A percentile compares a stretch with the other conserved stretches of the same genome.
These are phyloP conservation scores for Pichia cactophila DNA, from an alignment of 1,139 yeast genomes.

Conservation along the genomic window DNA sequence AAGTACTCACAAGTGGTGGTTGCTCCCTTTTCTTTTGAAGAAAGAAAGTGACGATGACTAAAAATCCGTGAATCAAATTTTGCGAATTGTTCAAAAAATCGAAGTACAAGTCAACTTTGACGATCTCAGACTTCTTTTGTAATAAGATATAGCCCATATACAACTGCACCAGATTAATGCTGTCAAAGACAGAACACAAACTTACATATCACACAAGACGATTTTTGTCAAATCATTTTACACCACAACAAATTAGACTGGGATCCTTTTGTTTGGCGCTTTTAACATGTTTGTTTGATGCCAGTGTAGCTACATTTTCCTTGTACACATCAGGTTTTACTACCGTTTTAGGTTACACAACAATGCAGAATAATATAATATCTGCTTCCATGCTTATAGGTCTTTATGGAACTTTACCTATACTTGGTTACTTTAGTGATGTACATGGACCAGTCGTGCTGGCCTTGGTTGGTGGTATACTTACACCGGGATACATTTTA, in stretches of 20 bases:
- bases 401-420: constrained; percentile 77
- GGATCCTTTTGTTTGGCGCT: constrained; percentile 34
- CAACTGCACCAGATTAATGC: not conserved
- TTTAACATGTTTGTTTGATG: constrained; percentile 64
- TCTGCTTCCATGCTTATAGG: constrained; percentile 75
- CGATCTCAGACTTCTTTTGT: not conserved
- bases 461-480: constrained; percentile 52
- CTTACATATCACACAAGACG: constrained; percentile 33
- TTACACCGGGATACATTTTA: constrained; percentile 66
- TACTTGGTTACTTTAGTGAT: constrained; percentile 79
- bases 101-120: no score
- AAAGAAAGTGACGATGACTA: not conserved
- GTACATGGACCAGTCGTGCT: constrained; percentile 74
- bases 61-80: no score
- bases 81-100: no score
- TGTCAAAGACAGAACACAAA: constrained; percentile 31
- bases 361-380: constrained; percentile 67
- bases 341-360: constrained; percentile 47
- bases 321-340: constrained; percentile 70
- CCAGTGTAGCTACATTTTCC: constrained; percentile 75
- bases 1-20: not conserved
- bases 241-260: constrained; percentile 26
- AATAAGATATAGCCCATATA: no score
- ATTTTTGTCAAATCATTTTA: constrained; percentile 25
- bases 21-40: not conserved